These are phyloP conservation scores for Phellopilus nigrolimitatus DNA, from an alignment of 1,284 basidiomycete genomes.

Conservation along the genomic window DNA sequence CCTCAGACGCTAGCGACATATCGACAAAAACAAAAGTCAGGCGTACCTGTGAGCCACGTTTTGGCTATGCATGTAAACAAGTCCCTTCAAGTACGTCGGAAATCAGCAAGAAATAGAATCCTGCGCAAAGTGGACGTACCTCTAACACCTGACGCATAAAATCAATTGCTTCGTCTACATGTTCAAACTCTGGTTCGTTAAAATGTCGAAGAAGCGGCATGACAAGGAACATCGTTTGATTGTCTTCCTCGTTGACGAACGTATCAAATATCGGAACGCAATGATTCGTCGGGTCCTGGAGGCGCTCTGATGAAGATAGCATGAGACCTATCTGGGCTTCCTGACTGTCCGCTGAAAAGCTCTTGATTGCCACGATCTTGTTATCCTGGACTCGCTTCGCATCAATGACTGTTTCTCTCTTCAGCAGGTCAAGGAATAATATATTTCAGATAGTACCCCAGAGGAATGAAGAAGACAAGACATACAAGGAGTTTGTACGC, in stretches of 20 bases:
- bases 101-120: neutral
- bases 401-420: too few relatives aligned
- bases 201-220: constrained; percentile 31
- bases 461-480: too few relatives aligned
- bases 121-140: constrained; percentile 26
- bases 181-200: constrained; percentile 29
- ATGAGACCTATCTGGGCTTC: too few relatives aligned
- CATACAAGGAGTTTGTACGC: too few relatives aligned
- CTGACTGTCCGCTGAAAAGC: too few relatives aligned
- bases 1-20: constrained; percentile 9
- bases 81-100: constrained; percentile 27
- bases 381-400: too few relatives aligned
- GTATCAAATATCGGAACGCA: constrained; percentile 29
- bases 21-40: neutral
- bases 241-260: constrained; percentile 24
- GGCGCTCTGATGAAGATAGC: too few relatives aligned
- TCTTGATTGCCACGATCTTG: too few relatives aligned
- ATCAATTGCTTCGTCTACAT: constrained; percentile 29
- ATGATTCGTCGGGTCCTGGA: constrained; percentile 28
- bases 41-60: constrained; percentile 37
- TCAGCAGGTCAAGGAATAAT: too few relatives aligned
- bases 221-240: constrained; percentile 27
- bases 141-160: constrained; percentile 36
- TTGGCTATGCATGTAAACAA: constrained; percentile 36
- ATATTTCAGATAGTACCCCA: too few relatives aligned